phyloP scores from a whole-genome alignment of 1,139 yeast genomes.

The Candida sp. region DNA sequence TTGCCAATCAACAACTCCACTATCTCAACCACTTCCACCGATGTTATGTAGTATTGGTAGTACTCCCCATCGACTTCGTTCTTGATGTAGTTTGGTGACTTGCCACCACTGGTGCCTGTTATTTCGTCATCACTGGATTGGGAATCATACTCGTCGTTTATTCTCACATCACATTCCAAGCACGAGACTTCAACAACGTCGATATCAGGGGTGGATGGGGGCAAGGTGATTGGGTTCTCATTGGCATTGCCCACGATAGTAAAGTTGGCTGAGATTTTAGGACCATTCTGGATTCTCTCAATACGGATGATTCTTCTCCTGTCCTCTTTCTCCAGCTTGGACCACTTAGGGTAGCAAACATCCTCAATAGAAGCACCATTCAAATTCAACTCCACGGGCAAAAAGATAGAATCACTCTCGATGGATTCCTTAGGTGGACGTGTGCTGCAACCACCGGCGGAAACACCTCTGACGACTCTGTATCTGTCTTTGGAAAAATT shows the following conservation, averaged over 20 bases:
- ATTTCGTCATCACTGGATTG: slow-evolving; percentile 24
- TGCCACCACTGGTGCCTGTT: slow-evolving; percentile 14
- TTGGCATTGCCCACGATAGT: slow-evolving; percentile 56
- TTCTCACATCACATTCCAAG: slow-evolving; percentile 46
- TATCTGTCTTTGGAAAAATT: slow-evolving; percentile 24
- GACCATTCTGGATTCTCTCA: slow-evolving; percentile 55
- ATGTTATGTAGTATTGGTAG: slow-evolving; percentile 58
- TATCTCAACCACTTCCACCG: slow-evolving; percentile 68
- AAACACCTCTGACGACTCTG: slow-evolving; percentile 57
- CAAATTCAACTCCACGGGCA: slow-evolving; percentile 51
- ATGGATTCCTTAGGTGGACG: slow-evolving; percentile 55
- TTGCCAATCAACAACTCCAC: slow-evolving; percentile 63
- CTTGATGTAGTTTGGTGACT: slow-evolving; percentile 17
- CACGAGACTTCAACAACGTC: slow-evolving; percentile 66
- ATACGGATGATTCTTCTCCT: slow-evolving; percentile 61
- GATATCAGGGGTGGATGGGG: slow-evolving; percentile 33
- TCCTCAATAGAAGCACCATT: slow-evolving; percentile 49
- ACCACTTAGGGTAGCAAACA: slow-evolving; percentile 57
- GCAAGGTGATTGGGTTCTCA: slow-evolving; percentile 45
- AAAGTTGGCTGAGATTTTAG: slow-evolving; percentile 51
- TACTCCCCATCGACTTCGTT: slow-evolving; percentile 21
- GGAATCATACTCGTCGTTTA: slow-evolving; percentile 27
- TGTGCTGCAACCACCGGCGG: slow-evolving; percentile 62
- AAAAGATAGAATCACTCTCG: slow-evolving; percentile 34
- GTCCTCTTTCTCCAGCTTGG: slow-evolving; percentile 46